Percentiles rank a stretch among this genome's conserved stretches.
Evolutionary conservation across 129 eudicot genomes (phyloP).

Genomic region (Centrapalus pauciflorus): DNA sequence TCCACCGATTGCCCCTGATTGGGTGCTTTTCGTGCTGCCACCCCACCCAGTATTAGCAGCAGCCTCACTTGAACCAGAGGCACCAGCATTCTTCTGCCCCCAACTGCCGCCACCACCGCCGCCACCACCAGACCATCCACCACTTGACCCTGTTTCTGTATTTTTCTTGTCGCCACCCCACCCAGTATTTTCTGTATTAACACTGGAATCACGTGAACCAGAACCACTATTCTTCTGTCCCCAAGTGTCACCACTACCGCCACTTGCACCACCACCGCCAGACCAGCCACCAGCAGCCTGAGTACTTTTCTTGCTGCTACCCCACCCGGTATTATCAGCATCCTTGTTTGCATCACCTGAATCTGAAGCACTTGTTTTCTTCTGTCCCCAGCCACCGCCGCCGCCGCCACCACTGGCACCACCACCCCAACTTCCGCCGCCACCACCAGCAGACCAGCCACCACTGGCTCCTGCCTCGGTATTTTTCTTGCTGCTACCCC

Average conservation of each 20-base stretch:
- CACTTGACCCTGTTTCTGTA: conserved; percentile 11
- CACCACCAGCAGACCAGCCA: conserved; percentile 22
- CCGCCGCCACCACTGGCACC: conserved; percentile 36
- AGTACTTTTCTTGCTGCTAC: conserved; percentile 30
- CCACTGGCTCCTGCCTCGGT: conserved; percentile 26
- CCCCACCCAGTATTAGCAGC: conserved; percentile 34
- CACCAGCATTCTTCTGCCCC: conserved; percentile 12
- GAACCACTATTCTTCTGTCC: too few relatives aligned
- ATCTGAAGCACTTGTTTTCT: not conserved
- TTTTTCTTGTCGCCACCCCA: too few relatives aligned
- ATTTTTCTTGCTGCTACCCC: conserved; percentile 37
- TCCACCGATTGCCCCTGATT: conserved; percentile 13
- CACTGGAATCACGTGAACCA: too few relatives aligned
- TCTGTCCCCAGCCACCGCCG: conserved; percentile 17
- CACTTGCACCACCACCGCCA: not conserved
- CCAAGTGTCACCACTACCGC: conserved; percentile 24
- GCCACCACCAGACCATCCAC: not conserved
- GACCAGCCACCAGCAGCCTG: conserved; percentile 26
- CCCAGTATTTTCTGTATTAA: too few relatives aligned
- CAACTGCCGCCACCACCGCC: conserved; percentile 10
- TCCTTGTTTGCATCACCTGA: conserved; percentile 18
- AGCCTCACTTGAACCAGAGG: conserved; percentile 3
- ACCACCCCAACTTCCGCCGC: not conserved
- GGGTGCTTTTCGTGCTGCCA: conserved; percentile 27
- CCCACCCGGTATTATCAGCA: conserved; percentile 36